Conservation (phyloP, 2,329 filamentous ascomycete genomes). For the Domatiomyces catenatus region DNA sequence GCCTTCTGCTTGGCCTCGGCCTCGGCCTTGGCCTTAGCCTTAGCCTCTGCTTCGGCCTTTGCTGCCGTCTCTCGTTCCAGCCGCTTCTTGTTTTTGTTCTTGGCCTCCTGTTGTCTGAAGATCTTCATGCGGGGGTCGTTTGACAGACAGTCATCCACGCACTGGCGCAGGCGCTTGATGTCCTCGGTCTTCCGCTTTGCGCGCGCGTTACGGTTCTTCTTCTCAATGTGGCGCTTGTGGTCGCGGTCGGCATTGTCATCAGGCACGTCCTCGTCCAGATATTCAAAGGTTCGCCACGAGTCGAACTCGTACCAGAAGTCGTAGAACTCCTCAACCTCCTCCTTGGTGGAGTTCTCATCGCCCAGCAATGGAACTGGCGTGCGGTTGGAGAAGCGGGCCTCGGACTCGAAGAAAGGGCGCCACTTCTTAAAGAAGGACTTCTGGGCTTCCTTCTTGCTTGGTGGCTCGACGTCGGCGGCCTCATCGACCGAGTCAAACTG, state of each 20-base stretch:
- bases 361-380: constrained; percentile 82
- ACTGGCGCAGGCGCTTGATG: constrained; percentile 71
- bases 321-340: constrained; percentile 90
- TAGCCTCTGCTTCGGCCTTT: constrained; percentile 74
- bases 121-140: constrained; percentile 92
- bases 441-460: constrained; percentile 73
- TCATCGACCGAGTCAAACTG: constrained; percentile 97
- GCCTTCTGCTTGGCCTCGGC: constrained; percentile 67
- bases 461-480: constrained; percentile 78
- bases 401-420: constrained; percentile 76
- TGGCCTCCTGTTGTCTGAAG: constrained; percentile 82
- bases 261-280: constrained; percentile 95
- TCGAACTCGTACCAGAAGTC: constrained; percentile 99
- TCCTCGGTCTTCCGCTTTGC: constrained; percentile 99
- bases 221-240: constrained; percentile 95
- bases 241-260: constrained; percentile 98
- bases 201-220: constrained; percentile 93
- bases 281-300: constrained; percentile 94
- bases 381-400: constrained; percentile 79
- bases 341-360: constrained; percentile 66
- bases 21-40: constrained; percentile 65
- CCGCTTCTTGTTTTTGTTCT: constrained; percentile 90
- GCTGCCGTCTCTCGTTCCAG: constrained; percentile 82
- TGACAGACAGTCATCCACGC: constrained; percentile 74
- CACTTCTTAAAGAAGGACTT: constrained; percentile 96